Evolutionary conservation across 371 early-diverging fungal species (phyloP), one percentile per base, ranked within the genome.

Genomic region (Mucor piriformis): DNA sequence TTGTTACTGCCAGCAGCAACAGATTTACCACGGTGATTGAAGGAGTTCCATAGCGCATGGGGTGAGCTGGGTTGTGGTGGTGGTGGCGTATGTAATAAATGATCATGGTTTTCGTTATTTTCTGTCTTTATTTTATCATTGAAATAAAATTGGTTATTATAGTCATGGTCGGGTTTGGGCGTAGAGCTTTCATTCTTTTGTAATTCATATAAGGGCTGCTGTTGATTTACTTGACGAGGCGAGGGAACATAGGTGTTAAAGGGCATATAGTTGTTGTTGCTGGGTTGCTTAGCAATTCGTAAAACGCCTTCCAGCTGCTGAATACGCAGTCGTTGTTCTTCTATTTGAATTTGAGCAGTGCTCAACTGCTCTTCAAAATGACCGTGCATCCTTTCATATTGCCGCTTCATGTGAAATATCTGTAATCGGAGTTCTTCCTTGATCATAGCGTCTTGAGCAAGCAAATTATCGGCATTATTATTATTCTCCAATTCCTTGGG

Each of bases 281-380:
- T 18, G 3, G 49, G 48, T 20, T 63, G 52, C 25, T 51, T 57
- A 33, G 55, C 29, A 42, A 53, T 12, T 35, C 48, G 43, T 20
- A 67, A 43, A 6, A 58, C 51, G 18, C 34, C 42, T 58, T 67
- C 67, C 25, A 67, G 49, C 12, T 57, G 54, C 27, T 59, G 58
- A 18, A 67, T 67, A 40, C 55, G 62, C 44, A 46, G 7, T 50
- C 51, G 35, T 33, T 67, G 63, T 50, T 58, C 57, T 48, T 61
- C 47, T 15, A 62, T 61, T 50, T 59, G 58, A 27, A 53, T 50
- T 27, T 50, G 53, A 33, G 65, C 59, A 44, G 12, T 37, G 15
- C 43, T 42, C 5, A 65, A 25, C 38, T 65, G 60, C 13, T 56
- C 48, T 59, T 59, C 50, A 32, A 57, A 66, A 25, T 50, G 52